These are phyloP conservation scores for Ceratonia siliqua DNA, from an alignment of 306 rosid genomes.

Conservation along the genomic window DNA sequence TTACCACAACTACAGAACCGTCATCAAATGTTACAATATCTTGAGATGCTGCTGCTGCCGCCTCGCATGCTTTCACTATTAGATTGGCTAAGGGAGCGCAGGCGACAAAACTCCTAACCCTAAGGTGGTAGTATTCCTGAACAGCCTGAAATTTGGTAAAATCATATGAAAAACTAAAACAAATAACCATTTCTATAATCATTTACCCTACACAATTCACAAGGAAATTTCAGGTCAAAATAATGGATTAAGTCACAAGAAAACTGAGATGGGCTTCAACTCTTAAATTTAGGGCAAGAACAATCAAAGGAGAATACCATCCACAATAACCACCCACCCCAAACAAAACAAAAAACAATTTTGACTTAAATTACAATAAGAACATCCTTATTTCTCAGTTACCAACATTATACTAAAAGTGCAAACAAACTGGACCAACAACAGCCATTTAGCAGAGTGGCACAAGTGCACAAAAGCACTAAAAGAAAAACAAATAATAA, in stretches of 20 bases:
- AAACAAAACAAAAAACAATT: no score
- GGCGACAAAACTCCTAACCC: slow-evolving; percentile 50
- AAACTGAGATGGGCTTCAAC: background rate
- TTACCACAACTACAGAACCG: slow-evolving; percentile 76
- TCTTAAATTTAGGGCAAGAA: background rate
- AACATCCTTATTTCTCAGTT: background rate
- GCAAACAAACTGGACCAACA: background rate
- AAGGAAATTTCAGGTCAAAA: background rate
- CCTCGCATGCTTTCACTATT: slow-evolving; percentile 35
- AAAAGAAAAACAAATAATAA: background rate
- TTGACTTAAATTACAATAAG: no score
- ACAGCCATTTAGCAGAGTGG: background rate
- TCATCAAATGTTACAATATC: slow-evolving; percentile 73
- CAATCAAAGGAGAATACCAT: no score
- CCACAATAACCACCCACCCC: no score
- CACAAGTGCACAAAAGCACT: background rate
- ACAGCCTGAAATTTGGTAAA: slow-evolving; percentile 69
- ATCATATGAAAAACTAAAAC: background rate
- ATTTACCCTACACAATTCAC: slow-evolving; percentile 12
- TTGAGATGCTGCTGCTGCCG: slow-evolving; percentile 40
- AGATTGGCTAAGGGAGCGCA: slow-evolving; percentile 39
- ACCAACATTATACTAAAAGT: background rate
- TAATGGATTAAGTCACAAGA: background rate
- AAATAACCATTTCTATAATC: background rate
- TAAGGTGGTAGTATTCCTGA: slow-evolving; percentile 63